Base-by-base conservation (phyloP, 192 early-diverging fungal genomes). In the Geosiphon pyriformis region DNA sequence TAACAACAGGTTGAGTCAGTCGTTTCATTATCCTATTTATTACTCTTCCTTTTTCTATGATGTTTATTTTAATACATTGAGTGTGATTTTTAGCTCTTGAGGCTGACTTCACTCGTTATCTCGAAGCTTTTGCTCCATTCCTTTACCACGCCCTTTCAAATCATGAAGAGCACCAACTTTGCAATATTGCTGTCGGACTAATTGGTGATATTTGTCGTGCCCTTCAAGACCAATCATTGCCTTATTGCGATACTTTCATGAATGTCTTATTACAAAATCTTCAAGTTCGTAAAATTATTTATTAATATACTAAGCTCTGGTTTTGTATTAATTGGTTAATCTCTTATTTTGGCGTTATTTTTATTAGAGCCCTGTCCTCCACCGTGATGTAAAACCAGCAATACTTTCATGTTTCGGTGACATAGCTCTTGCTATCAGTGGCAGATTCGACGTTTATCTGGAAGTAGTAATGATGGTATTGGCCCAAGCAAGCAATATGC, bases 351-450 rank as follows among this genome's bases (percentile, higher is more conserved):
- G 35, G 2, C 48, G 47, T 29, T 4, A 31, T 26, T 25, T 32
- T n/a, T 46, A 11, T 0, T 27, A 88, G 71, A 87, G 76, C 52
- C 86, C 89, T 33, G 82, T 82, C 22, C 80, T 98, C 49, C 87
- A 92, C 71, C 85, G 90, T 33, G 83, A 82, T 48, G 90, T 98
- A 51, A 96, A 96, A 80, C 94, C 97, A 2, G 80, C 90, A 17
- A 95, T 95, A 69, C 82, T 99, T 23, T 94, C 95, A 1, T 89
- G 88, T 76, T 95, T 99, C 82, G 96, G 96, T 46, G 96, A 99
- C 77, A 90, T 99, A 75, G 95, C 95, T n/a, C 73, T 97, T 47
- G 95, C 96, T 1, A 92, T 98, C 69, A 90, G 94, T 25, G 88
- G 84, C 3, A 73, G 80, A 62, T 99, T 98, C 74, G 90, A 85